Percentiles rank a stretch among this genome's conserved stretches.
These are phyloP conservation scores for Sporothrix curviconia DNA, from an alignment of 2,329 filamentous ascomycete species.

Conservation along the genomic window DNA sequence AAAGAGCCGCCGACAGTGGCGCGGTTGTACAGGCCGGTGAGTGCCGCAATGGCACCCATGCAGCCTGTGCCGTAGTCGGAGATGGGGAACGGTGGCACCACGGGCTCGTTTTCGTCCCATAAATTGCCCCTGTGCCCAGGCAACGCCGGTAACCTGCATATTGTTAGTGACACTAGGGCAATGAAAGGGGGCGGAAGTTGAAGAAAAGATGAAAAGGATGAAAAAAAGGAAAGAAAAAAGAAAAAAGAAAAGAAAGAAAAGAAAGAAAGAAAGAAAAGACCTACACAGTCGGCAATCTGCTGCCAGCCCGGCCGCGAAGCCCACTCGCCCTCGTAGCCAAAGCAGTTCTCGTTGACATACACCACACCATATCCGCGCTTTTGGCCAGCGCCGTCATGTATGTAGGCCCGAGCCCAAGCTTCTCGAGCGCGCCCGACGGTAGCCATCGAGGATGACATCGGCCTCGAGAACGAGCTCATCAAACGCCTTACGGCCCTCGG, in stretches of 20 bases:
- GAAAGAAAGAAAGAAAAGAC: not conserved
- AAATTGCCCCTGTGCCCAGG: constrained; percentile 56
- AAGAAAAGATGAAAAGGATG: not conserved
- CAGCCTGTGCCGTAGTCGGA: constrained; percentile 66
- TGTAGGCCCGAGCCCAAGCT: constrained; percentile 35
- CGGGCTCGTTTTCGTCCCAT: constrained; percentile 57
- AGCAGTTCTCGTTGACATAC: constrained; percentile 45
- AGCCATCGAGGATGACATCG: constrained; percentile 50
- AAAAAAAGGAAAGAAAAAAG: not conserved
- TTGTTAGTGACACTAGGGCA: not conserved
- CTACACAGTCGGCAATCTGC: constrained; percentile 48
- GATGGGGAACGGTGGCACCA: constrained; percentile 59
- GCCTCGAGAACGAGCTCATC: constrained; percentile 36
- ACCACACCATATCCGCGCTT: constrained; percentile 38
- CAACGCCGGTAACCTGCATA: constrained; percentile 39
- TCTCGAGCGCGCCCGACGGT: constrained; percentile 38
- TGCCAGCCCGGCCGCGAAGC: constrained; percentile 43
- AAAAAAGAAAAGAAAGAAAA: not conserved
- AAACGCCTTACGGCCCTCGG: constrained; percentile 48
- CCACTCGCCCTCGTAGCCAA: constrained; percentile 50
- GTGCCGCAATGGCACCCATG: constrained; percentile 61
- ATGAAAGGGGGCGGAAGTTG: not conserved
- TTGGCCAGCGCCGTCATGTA: constrained; percentile 34
- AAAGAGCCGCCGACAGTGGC: constrained; percentile 59
- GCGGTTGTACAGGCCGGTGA: constrained; percentile 57